These are phyloP conservation scores for Colletotrichum karsti DNA, from an alignment of 2,329 filamentous ascomycete genomes.

Conservation along the genomic window DNA sequence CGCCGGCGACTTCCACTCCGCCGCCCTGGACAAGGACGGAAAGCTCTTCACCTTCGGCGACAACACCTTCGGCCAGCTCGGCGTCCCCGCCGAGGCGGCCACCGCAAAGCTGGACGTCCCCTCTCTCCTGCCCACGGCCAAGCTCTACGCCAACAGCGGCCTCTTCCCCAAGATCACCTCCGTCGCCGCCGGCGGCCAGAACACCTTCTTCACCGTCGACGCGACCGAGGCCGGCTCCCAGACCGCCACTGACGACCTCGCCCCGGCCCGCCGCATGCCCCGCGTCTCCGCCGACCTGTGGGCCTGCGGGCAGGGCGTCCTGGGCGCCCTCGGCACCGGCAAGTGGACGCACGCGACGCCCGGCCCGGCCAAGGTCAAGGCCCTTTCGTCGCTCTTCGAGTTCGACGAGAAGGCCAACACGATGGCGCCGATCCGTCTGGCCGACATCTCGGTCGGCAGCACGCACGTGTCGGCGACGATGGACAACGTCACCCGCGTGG, in stretches of 20 bases:
- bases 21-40: constrained; percentile 79
- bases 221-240: constrained; percentile 66
- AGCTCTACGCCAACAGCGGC: constrained; percentile 75
- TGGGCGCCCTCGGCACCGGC: constrained; percentile 83
- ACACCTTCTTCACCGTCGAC: constrained; percentile 89
- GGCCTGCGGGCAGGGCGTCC: constrained; percentile 87
- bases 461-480: constrained; percentile 86
- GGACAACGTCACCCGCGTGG: constrained; percentile 78
- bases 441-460: constrained; percentile 76
- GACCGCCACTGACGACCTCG: constrained; percentile 25
- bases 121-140: constrained; percentile 73
- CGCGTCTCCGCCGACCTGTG: constrained; percentile 78
- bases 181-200: constrained; percentile 86
- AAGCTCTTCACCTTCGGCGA: constrained; percentile 89
- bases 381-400: constrained; percentile 84
- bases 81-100: constrained; percentile 75
- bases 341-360: constrained; percentile 89
- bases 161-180: constrained; percentile 74
- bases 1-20: constrained; percentile 85
- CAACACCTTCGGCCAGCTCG: constrained; percentile 90
- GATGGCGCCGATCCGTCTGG: constrained; percentile 80
- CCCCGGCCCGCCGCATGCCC: constrained; percentile 41
- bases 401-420: constrained; percentile 79
- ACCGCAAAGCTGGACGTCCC: constrained; percentile 74
- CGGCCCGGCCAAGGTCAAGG: constrained; percentile 81